Evolutionary conservation across 2,329 filamentous ascomycete genomes (phyloP), one percentile per base, ranked within the genome.

Genomic region (Phymatotrichopsis omnivora): DNA sequence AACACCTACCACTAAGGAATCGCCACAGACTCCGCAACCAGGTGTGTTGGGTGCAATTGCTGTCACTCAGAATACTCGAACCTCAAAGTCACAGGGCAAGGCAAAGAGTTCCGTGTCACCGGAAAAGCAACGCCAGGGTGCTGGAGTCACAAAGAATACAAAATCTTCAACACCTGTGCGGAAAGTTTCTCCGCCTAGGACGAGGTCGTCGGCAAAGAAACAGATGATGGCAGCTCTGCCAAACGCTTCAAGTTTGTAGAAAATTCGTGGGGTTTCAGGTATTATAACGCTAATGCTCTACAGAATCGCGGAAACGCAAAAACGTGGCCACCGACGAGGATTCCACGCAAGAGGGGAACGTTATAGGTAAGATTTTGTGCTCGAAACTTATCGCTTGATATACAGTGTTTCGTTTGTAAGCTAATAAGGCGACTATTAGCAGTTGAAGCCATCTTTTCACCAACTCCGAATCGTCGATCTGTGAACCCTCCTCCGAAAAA

Each of bases 261-360:
- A n/a, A n/a, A n/a, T n/a, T n/a, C n/a, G n/a, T n/a, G n/a, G n/a
- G n/a, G n/a, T n/a, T n/a, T n/a, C n/a, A n/a, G n/a, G n/a, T n/a
- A n/a, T n/a, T n/a, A n/a, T 48, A 4, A 45, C 22, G 14, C 14
- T 16, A 7, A 28, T 19, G 20, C 14, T 23, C 31, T 36, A 16
- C n/a, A 51, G 47, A 24, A 31, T 34, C 44, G 12, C 47, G 47
- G 7, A 51, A 51, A n/a, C 44, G 47, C 14, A 51, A 51, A 27
- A 32, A 47, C 38, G 30, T 41, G 24, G 5, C 33, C 14, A 27
- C 27, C 16, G 47, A 51, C 19, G 38, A 43, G 20, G 45, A 44
- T 8, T 34, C 34, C 25, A 12, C 29, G 19, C 5, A 20, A 16
- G 33, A 35, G 3, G 33, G 24, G 33, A 35, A 22, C 3, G 12